phyloP scores from a whole-genome alignment of 805 yeast genomes.

The Spathaspora hagerdaliae region DNA sequence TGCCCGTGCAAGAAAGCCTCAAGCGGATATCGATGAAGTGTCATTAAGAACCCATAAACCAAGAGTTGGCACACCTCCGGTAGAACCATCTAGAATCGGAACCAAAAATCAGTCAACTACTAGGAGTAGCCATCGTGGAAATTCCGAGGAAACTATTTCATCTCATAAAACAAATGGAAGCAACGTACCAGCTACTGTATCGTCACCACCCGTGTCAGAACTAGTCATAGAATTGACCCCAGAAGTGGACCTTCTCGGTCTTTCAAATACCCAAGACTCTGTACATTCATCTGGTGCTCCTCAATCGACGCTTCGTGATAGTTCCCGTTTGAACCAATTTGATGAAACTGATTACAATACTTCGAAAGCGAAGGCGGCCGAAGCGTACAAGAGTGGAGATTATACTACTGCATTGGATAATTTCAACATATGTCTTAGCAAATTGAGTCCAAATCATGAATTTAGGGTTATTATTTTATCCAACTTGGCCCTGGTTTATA shows the following conservation, averaged over 20 bases:
- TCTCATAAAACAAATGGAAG: background rate
- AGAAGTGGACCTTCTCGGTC: conserved; percentile 27
- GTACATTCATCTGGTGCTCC: background rate
- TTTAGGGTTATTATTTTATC: conserved; percentile 66
- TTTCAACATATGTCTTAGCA: conserved; percentile 47
- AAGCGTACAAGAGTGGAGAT: conserved; percentile 77
- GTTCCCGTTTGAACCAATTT: conserved; percentile 30
- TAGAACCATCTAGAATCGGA: background rate
- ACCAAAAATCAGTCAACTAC: background rate
- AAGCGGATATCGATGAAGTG: background rate
- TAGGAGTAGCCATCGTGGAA: background rate
- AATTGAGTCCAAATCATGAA: conserved; percentile 63
- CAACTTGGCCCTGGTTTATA: conserved; percentile 51
- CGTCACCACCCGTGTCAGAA: conserved; percentile 2
- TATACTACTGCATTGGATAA: conserved; percentile 59
- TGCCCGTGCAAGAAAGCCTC: background rate
- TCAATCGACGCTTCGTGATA: conserved; percentile 5
- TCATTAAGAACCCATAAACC: background rate
- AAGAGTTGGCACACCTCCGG: background rate
- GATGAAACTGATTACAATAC: conserved; percentile 42
- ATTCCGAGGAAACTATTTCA: background rate
- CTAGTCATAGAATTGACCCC: conserved; percentile 6
- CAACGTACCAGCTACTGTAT: too few relatives aligned
- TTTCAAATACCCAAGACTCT: conserved; percentile 9
- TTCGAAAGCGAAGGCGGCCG: conserved; percentile 53